These are phyloP conservation scores for Ogataea allantospora DNA, from an alignment of 805 yeast genomes.

Conservation along the genomic window DNA sequence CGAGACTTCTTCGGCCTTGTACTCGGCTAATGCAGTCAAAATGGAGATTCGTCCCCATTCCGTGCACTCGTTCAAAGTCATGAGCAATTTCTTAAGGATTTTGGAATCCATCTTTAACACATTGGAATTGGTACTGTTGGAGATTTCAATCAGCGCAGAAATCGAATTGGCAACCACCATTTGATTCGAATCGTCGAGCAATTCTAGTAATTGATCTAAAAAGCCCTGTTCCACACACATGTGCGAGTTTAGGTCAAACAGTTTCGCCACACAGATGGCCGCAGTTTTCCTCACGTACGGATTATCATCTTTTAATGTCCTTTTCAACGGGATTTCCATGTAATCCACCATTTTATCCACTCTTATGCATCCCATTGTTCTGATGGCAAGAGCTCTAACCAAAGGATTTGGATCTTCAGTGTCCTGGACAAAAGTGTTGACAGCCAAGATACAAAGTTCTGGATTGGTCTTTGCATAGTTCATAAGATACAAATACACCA, in stretches of 20 bases:
- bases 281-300: constrained; percentile 98
- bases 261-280: constrained; percentile 93
- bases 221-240: constrained; percentile 88
- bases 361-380: constrained; percentile 98
- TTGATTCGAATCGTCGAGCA: constrained; percentile 86
- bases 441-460: constrained; percentile 92
- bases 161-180: constrained; percentile 97
- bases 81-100: constrained; percentile 59
- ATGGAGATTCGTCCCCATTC: constrained; percentile 98
- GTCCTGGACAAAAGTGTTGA: constrained; percentile 93
- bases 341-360: constrained; percentile 95
- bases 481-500: constrained; percentile 92
- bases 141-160: constrained; percentile 78
- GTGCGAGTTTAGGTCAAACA: constrained; percentile 79
- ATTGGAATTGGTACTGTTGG: constrained; percentile 30
- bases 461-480: constrained; percentile 97
- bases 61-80: constrained; percentile 93
- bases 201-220: constrained; percentile 57
- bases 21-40: constrained; percentile 75
- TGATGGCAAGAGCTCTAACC: constrained; percentile 90
- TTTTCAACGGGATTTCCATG: constrained; percentile 82
- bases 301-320: constrained; percentile 86
- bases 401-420: constrained; percentile 96
- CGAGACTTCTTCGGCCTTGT: constrained; percentile 48
- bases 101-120: constrained; percentile 39